Base-by-base conservation (phyloP, 1,284 basidiomycete genomes). In the Cryptococcus floricola region DNA sequence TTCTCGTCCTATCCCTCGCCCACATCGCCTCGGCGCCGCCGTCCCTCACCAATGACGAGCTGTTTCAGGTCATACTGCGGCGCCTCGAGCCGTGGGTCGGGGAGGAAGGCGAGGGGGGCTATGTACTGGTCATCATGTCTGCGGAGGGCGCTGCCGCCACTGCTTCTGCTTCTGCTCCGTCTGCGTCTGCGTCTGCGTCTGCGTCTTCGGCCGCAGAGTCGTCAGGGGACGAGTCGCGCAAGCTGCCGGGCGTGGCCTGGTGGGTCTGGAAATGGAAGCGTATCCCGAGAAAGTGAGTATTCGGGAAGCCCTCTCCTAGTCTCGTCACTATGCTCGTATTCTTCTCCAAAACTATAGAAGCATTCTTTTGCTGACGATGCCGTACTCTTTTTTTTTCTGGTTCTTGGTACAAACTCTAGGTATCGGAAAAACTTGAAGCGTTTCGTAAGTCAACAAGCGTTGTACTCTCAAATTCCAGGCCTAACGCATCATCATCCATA, bases 401-500 rank as follows among this genome's bases (percentile, higher is more conserved):
- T 23, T 3, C 23, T 23, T 23, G 23, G 23, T 19, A 25, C 18
- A 23, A 23, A 23, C 23, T 23, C 54, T 57, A 73, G 71, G 52
- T 69, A 66, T 55, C 60, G 73, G 9, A 75, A 75, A 55, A 71
- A 73, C 44, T 59, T 73, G 25, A 73, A 72, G 54, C 55, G 68
- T 25, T 53, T 75, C 49, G 69, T 71, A 47, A 38, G 66, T 23
- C 23, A 23, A 23, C 23, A 23, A 23, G 34, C 19, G 18, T 23
- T 34, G n/a, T 25, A 23, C 39, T 43, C 9, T 19, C 14, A n/a
- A 18, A 45, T 3, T 31, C 39, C 28, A 25, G 23, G 44, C n/a
- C 48, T 3, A 13, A 14, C n/a, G 18, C 25, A 23, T 23, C 23
- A 23, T 23, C 23, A 23, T 6, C 16, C 28, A 37, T 25, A 71